Evolutionary conservation across 768 basidiomycete species (phyloP), one percentile per base, ranked within the genome.

Genomic region (Trametes coccinea): DNA sequence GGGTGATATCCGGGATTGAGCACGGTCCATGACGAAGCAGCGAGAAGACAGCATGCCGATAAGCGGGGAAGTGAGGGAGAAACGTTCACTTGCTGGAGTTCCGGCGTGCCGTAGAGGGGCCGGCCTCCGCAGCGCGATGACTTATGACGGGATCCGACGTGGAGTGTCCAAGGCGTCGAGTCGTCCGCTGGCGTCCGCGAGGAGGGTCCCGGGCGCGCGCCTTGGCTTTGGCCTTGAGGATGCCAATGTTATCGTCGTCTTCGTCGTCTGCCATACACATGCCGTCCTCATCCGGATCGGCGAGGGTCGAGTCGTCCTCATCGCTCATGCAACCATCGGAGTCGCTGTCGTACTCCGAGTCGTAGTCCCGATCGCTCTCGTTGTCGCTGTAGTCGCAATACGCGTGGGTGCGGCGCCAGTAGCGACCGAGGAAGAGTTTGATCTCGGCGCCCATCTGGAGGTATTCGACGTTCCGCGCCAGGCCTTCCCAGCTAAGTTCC

Each of bases 391-490:
- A 74, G 41, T 75, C 76, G n/a, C 68, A 72, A 29, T 73, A 75
- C 31, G 71, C 61, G 55, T 67, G 73, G 33, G 66, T 65, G 53
- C 82, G 76, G 46, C 84, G 69, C 88, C 88, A 89, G 88, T 90
- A 95, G 59, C 78, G 80, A 0, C 88, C 85, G 50, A 94, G 78
- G 69, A 90, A 90, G 14, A 86, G 74, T 71, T 92, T 93, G 73
- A 95, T 85, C 46, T 90, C 87, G 16, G 84, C 76, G 54, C 84
- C 79, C 63, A 95, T 81, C 17, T 86, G 88, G 51, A 96, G 86
- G 70, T 92, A 95, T 71, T 95, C 93, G 70, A 89, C 92, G 72
- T 95, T 96, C 61, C 89, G 85, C 17, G 91, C 91, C 62, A 95
- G 78, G 31, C 91, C 92, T 67, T 94, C 90, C 93, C 93, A 95